Base-by-base conservation (phyloP, 768 basidiomycete genomes). In the Leccinum boreale region DNA sequence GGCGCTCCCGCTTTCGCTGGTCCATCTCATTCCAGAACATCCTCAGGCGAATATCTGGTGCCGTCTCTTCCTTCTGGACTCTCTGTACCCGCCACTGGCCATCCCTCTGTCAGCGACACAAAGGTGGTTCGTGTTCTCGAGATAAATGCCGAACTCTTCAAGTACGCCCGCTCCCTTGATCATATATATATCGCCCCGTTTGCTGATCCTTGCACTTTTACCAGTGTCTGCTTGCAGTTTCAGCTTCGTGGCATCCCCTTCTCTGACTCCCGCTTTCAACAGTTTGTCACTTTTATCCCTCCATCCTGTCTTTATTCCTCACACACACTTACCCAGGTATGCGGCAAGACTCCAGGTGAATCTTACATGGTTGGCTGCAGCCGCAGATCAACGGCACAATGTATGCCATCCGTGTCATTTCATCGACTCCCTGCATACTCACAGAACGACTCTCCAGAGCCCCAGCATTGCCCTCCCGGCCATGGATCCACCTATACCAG, bases 131-230 rank as follows among this genome's bases (percentile, higher is more conserved):
- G 80, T 10, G 78, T 91, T 46, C 70, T 92, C 45, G 85, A 88
- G 56, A 74, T 91, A 33, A 91, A 91, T 61, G 72, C 78, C 1
- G 88, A 90, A 59, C 73, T 92, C 42, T 70, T 91, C 57, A 86
- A 81, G 90, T 91, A 55, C 36, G 80, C 61, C 23, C 14, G 28
- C 17, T 59, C 29, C 46, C 47, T n/a, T 24, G 10, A 45, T 50
- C 42, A 21, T 15, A 52, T 53, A n/a, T n/a, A n/a, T n/a, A 3
- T 50, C 55, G 2, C n/a, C 14, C 47, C 31, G 50, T 60, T 55
- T 44, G 29, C 46, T 60, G 23, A 63, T 44, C 24, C 56, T 9
- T 29, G 17, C 51, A 55, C 52, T 29, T 42, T 51, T 19, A 11
- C 53, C 36, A 90, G 89, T 68, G 77, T 85, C 26, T 84, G 81